Evolutionary conservation across 2,329 filamentous ascomycete genomes (phyloP).

Genomic region (Curvularia spicifera): DNA sequence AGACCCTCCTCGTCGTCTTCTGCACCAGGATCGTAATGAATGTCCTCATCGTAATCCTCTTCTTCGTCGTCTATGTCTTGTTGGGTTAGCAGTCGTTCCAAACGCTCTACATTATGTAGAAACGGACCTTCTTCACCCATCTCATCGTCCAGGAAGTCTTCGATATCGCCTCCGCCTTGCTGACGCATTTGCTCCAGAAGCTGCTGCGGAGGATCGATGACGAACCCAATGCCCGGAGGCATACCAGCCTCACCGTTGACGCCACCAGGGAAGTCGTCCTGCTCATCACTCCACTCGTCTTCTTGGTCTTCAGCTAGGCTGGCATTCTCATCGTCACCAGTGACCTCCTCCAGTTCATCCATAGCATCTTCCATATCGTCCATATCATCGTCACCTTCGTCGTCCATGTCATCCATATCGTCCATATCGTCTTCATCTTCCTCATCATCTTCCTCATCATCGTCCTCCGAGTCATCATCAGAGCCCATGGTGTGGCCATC

Average conservation of each 20-base stretch:
- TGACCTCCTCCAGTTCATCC: conserved; percentile 51
- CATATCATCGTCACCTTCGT: conserved; percentile 30
- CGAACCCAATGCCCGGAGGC: conserved; percentile 50
- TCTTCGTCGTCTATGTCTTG: conserved; percentile 66
- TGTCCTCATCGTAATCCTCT: conserved; percentile 70
- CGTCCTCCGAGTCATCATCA: conserved; percentile 62
- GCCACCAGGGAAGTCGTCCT: conserved; percentile 52
- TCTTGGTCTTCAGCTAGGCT: conserved; percentile 52
- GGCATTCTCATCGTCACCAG: conserved; percentile 56
- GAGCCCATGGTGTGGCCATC: conserved; percentile 65
- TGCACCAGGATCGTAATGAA: conserved; percentile 62
- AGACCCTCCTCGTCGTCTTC: conserved; percentile 56
- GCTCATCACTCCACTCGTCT: conserved; percentile 55
- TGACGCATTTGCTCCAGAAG: conserved; percentile 52
- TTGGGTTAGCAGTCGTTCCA: conserved; percentile 43
- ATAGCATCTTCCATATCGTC: conserved; percentile 52
- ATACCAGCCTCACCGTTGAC: conserved; percentile 62
- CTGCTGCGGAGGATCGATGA: conserved; percentile 45
- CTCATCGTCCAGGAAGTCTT: conserved; percentile 64
- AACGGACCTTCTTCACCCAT: conserved; percentile 66
- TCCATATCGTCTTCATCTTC: conserved; percentile 51
- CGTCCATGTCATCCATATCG: conserved; percentile 56
- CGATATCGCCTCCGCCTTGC: conserved; percentile 52
- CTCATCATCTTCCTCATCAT: conserved; percentile 62
- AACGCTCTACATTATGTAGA: conserved; percentile 2